Percentiles rank a stretch among this genome's conserved stretches.
Conservation (phyloP, 305 asterid species). For the Salvia sclarea region DNA sequence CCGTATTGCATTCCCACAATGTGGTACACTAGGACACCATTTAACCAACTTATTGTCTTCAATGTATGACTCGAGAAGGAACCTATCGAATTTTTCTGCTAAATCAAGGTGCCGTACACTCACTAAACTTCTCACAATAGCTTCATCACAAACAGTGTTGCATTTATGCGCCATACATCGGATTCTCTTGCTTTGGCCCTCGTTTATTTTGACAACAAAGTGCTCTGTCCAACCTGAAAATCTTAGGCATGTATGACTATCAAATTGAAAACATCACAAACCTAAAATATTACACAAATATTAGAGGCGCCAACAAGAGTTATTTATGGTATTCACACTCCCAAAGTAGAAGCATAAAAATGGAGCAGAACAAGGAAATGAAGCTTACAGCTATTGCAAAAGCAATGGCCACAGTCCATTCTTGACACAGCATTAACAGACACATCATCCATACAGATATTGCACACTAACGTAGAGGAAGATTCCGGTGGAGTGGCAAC, state of each 20-base stretch:
- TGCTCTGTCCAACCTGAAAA: slow-evolving; percentile 95
- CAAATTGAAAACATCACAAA: neutral
- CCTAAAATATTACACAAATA: neutral
- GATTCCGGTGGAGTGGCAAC: slow-evolving; percentile 38
- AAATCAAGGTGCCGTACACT: slow-evolving; percentile 59
- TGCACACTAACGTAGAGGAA: slow-evolving; percentile 51
- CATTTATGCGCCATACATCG: slow-evolving; percentile 95
- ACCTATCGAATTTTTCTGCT: slow-evolving; percentile 78
- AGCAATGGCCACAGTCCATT: slow-evolving; percentile 94
- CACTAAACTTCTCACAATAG: slow-evolving; percentile 62
- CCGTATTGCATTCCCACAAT: slow-evolving; percentile 94
- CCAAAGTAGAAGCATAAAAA: neutral
- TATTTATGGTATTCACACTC: slow-evolving; percentile 1
- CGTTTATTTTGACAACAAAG: slow-evolving; percentile 86
- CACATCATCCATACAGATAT: slow-evolving; percentile 80
- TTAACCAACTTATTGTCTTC: slow-evolving; percentile 95
- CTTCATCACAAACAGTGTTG: slow-evolving; percentile 85
- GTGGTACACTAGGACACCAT: slow-evolving; percentile 97
- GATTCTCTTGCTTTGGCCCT: slow-evolving; percentile 96
- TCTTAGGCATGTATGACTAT: neutral
- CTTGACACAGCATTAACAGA: slow-evolving; percentile 49
- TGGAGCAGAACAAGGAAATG: slow-evolving; percentile 19
- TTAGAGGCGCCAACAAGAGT: neutral
- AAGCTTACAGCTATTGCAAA: slow-evolving; percentile 83
- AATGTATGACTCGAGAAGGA: slow-evolving; percentile 89